Base-by-base conservation (phyloP, 2,329 filamentous ascomycete genomes). In the Cercospora janseana region DNA sequence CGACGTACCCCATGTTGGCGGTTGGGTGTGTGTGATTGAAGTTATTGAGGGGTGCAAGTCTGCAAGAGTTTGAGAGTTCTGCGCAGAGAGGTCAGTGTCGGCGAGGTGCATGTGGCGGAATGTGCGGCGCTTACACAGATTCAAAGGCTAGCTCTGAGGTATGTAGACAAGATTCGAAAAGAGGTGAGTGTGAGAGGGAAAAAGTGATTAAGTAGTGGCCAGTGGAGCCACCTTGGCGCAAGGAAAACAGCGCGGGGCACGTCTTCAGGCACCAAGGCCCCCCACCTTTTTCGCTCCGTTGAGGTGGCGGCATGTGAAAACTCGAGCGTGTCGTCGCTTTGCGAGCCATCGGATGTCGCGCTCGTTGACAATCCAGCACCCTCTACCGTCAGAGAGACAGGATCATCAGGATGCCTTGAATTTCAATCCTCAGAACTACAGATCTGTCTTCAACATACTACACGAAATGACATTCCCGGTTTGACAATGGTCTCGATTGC, bases 1-100 rank as follows among this genome's bases (percentile, higher is more conserved):
- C 28, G 29, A 76, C 79, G 71, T 74, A 83, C 80, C 79, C 80
- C 80, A 83, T 83, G 72, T 57, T 81, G 74, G 70, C 69, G 74
- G 76, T 58, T 28, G 31, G 27, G 70, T 62, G 57, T 50, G 55
- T 46, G 41, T 46, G 40, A 48, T 46, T 48, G 51, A 49, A 56
- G 49, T 46, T 49, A 42, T 54, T 50, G 57, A 45, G 50, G 41
- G 44, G 51, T 55, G 55, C 48, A 51, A 46, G 49, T 55, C 28
- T 42, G 43, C 44, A 46, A 38, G 44, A 38, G 40, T 43, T 46
- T 46, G 44, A 29, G n/a, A 38, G 44, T 46, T 46, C 44, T 46
- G 44, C 21, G 31, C 15, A 26, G 31, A 12, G 13, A 16, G 26
- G 24, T 46, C 29, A 46, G 31, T 38, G 44, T 10, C 31, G 12